A percentile compares a stretch with the other conserved stretches of the same genome.
phyloP scores from a whole-genome alignment of 2,329 filamentous ascomycete species.

The Colletotrichum musae region DNA sequence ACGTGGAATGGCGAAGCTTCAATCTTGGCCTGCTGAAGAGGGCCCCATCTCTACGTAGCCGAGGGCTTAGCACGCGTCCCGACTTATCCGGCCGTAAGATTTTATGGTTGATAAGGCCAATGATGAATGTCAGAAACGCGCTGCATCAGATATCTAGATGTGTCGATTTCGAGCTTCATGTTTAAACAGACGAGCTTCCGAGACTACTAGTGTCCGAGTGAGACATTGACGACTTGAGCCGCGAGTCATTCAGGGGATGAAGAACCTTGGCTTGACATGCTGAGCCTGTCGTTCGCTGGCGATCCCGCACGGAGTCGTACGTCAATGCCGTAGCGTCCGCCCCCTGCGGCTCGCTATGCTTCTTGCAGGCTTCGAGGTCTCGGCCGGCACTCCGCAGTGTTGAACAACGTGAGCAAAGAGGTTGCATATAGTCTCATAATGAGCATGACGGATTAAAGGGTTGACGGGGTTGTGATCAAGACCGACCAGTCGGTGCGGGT shows the following conservation, averaged over 20 bases:
- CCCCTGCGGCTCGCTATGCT: background rate
- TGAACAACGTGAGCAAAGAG: too few relatives aligned
- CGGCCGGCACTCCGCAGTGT: too few relatives aligned
- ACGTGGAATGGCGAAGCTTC: slow-evolving; percentile 39
- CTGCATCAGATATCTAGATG: too few relatives aligned
- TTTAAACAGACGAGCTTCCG: too few relatives aligned
- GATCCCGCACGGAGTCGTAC: slow-evolving; percentile 1
- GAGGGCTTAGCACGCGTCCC: slow-evolving; percentile 38
- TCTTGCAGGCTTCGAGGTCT: too few relatives aligned
- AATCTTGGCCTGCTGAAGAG: slow-evolving; percentile 29
- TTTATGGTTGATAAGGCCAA: background rate
- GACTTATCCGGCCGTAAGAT: slow-evolving; percentile 25
- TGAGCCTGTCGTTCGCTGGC: slow-evolving; percentile 14
- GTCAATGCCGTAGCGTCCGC: background rate
- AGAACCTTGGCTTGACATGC: background rate
- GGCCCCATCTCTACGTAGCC: slow-evolving; percentile 22
- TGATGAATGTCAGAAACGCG: too few relatives aligned
- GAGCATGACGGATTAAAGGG: too few relatives aligned
- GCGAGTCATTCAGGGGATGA: slow-evolving; percentile 15
- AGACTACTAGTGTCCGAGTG: too few relatives aligned
- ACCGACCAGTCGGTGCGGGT: too few relatives aligned
- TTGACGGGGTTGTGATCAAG: too few relatives aligned
- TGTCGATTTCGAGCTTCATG: too few relatives aligned
- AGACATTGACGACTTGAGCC: background rate
- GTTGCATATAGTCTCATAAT: too few relatives aligned